Percentiles rank a stretch among this genome's conserved stretches.
phyloP scores from a whole-genome alignment of 179 eudicot genomes.

The Kewa caespitosa region DNA sequence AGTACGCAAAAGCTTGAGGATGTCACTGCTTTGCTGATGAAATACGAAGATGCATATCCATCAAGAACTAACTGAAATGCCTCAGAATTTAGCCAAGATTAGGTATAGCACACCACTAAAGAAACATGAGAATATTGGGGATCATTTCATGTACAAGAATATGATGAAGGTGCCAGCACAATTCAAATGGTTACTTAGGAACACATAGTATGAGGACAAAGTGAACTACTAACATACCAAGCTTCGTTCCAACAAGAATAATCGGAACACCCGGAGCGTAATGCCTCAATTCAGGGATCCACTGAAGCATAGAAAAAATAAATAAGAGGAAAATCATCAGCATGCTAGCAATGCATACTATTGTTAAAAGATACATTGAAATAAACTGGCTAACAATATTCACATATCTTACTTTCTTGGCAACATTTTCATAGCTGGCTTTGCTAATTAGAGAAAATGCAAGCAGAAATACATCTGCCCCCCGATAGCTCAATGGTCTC shows the following conservation, averaged over 20 bases:
- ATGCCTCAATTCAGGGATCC: constrained; percentile 50
- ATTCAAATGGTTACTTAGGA: neutral
- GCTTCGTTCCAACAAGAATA: constrained; percentile 49
- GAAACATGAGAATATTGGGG: neutral
- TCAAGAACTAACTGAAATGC: neutral
- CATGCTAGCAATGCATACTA: constrained; percentile 1
- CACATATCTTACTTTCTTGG: constrained; percentile 37
- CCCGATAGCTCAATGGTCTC: constrained; percentile 48
- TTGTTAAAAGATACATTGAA: neutral
- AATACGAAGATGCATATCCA: no score
- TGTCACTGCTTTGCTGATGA: no score
- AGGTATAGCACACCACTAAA: neutral
- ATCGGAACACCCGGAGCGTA: constrained; percentile 49
- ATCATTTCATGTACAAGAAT: neutral
- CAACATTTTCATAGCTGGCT: constrained; percentile 49
- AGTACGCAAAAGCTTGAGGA: no score
- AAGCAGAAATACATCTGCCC: constrained; percentile 51
- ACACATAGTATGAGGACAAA: neutral
- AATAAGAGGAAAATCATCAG: constrained; percentile 9
- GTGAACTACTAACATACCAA: constrained; percentile 27
- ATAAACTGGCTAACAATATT: neutral
- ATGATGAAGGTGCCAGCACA: neutral
- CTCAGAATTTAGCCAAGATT: neutral
- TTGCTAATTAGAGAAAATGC: constrained; percentile 51
- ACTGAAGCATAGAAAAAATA: constrained; percentile 25